Percentiles rank a stretch among this genome's conserved stretches.
Conservation (phyloP, 805 yeast genomes). For the Metschnikowia continentalis region DNA sequence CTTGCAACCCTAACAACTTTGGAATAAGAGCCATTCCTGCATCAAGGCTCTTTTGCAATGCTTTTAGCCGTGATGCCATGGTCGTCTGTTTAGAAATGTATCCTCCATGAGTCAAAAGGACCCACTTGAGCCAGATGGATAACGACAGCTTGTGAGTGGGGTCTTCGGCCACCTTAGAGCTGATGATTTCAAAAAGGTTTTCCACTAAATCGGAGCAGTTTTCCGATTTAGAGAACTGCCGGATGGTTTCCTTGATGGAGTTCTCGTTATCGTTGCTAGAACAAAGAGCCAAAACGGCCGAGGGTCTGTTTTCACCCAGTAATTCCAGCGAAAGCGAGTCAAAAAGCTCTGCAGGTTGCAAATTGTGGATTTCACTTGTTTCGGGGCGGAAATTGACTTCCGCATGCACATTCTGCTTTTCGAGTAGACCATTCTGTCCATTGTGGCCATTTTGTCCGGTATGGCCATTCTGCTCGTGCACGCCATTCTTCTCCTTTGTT, state of each 20-base stretch:
- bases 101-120: slow-evolving; percentile 66
- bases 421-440: slow-evolving; percentile 10
- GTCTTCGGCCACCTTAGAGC: slow-evolving; percentile 25
- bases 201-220: slow-evolving; percentile 19
- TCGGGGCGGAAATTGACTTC: slow-evolving; percentile 16
- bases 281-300: slow-evolving; percentile 24
- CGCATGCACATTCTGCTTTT: neutral
- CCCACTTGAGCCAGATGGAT: slow-evolving; percentile 76
- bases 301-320: slow-evolving; percentile 6
- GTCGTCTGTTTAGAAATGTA: slow-evolving; percentile 50
- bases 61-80: slow-evolving; percentile 51
- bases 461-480: slow-evolving; percentile 14
- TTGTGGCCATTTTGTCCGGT: neutral
- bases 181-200: slow-evolving; percentile 26
- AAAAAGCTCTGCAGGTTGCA: slow-evolving; percentile 21
- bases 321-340: slow-evolving; percentile 17
- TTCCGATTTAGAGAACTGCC: slow-evolving; percentile 36
- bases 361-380: slow-evolving; percentile 24
- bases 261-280: slow-evolving; percentile 26
- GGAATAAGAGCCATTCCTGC: slow-evolving; percentile 59
- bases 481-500: slow-evolving; percentile 22
- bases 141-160: slow-evolving; percentile 26
- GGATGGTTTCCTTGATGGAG: slow-evolving; percentile 28
- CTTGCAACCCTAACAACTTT: slow-evolving; percentile 73
- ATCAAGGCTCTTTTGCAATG: slow-evolving; percentile 53